Evolutionary conservation across 202 grass and related monocot genomes (phyloP), one percentile per base, ranked within the genome.

Genomic region (Zizania palustris): DNA sequence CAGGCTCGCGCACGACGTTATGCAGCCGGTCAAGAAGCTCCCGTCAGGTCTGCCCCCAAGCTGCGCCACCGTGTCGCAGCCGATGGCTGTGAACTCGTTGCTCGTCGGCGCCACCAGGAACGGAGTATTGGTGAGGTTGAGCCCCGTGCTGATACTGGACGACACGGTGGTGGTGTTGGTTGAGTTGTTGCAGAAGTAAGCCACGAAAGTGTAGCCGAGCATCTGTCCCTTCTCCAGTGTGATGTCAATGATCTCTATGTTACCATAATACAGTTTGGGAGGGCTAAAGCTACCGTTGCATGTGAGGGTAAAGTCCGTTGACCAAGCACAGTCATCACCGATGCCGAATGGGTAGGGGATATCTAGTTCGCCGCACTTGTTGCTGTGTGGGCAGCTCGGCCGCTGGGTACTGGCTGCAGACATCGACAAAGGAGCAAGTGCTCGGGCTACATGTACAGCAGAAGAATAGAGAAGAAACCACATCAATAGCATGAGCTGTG

Each of bases 331-430:
- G 1, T 28, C 0, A 0, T 8, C 0, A 59, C 69, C 69, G 60
- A 73, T 42, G 60, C 59, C 79, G 4, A 65, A 82, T 9, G 79
- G 79, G 60, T 46, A 82, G 1, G 60, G 79, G 34, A 82, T 66
- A 2, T 14, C 0, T 4, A 82, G 11, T 14, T 66, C 0, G 15
- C 79, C 79, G 16, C 79, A 82, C 60, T 7, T 57, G 45, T 0
- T 3, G 3, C 9, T 11, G 48, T 68, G 72, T 6, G n/a, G n/a
- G n/a, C 39, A 41, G 4, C 39, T 6, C 39, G 39, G 39, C 39
- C 39, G 39, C 39, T 41, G 39, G 39, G 39, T n/a, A n/a, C n/a
- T n/a, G n/a, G n/a, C n/a, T n/a, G n/a, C n/a, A n/a, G n/a, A n/a
- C n/a, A n/a, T n/a, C n/a, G n/a, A n/a, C n/a, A n/a, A n/a, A n/a